Evolutionary conservation across 2,329 filamentous ascomycete genomes (phyloP).

Genomic region (Drechslerella coelobrocha): DNA sequence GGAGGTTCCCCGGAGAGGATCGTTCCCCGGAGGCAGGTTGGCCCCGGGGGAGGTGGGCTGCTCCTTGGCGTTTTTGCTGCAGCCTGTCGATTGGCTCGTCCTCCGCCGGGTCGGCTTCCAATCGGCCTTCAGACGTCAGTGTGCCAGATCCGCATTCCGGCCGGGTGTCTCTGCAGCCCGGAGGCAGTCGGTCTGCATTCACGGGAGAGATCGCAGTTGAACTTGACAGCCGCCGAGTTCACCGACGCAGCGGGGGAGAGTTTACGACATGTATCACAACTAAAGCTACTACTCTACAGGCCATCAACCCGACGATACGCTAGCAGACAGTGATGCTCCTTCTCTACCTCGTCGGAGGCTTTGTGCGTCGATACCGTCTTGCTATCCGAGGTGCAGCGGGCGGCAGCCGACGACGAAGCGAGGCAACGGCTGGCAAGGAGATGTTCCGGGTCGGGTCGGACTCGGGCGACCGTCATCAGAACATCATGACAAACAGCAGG

Average conservation of each 20-base stretch:
- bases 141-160: neutral
- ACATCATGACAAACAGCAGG: too few species aligned
- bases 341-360: neutral
- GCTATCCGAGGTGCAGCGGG: too few species aligned
- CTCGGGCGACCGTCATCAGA: too few species aligned
- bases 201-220: neutral
- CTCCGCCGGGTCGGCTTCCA: neutral
- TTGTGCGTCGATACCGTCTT: neutral
- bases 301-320: neutral
- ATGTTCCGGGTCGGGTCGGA: too few species aligned
- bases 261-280: neutral
- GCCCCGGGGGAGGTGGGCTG: too few species aligned
- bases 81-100: neutral
- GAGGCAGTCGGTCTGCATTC: neutral
- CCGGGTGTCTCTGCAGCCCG: neutral
- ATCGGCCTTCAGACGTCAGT: neutral
- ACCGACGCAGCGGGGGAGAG: neutral
- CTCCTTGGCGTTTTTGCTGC: neutral
- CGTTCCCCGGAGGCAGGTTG: neutral
- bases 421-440: too few species aligned
- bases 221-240: neutral
- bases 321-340: neutral
- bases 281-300: slow-evolving; percentile 2
- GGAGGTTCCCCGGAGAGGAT: neutral
- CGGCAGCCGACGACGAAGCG: too few species aligned